Base-by-base conservation (phyloP, 2,329 filamentous ascomycete genomes). In the Cadophora luteo-olivacea region DNA sequence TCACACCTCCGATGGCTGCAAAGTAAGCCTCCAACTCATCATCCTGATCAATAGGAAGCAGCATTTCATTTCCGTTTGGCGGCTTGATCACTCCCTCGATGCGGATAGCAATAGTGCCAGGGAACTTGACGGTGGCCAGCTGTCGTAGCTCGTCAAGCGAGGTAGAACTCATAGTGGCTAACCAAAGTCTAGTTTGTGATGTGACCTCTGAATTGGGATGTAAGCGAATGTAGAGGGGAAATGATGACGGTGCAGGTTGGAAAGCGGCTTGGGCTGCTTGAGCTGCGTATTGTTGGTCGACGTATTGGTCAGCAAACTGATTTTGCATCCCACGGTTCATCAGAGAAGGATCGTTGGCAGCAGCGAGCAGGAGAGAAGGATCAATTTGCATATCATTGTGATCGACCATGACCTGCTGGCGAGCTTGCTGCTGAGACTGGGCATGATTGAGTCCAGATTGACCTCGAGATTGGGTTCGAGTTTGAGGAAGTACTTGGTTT, bases 21-120 rank as follows among this genome's bases (percentile, higher is more conserved):
- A 96, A 79, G 79, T 94, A 95, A 0, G 89, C 90, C 68, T 85
- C 85, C 70, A 96, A 78, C 80, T 95, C 91, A 70, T 88, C 86
- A 73, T 94, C 90, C 51, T 89, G 85, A 65, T 90, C 89, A 73
- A 95, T 90, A 66, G 84, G 81, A 74, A 92, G 85, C 19, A 82
- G 82, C 55, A 91, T 82, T 75, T 92, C 90, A 61, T 84, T 84
- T 9, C 76, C 77, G 54, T 70, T 84, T 16, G 81, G 83, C 74
- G 87, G 84, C 74, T 86, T 87, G 62, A 92, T 83, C 32, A 92
- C 79, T 2, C 91, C 92, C 74, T 93, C 88, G 19, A 94, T 84
- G 33, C 84, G 85, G 41, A 85, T 80, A 62, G 91, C 87, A 16
- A 85, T 75, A 0, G 85, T 84, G 7, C 87, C 87, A 0, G 88